Percentiles rank a stretch among this genome's conserved stretches.
phyloP scores from a whole-genome alignment of 768 basidiomycete species.

The Austroboletus festivus region DNA sequence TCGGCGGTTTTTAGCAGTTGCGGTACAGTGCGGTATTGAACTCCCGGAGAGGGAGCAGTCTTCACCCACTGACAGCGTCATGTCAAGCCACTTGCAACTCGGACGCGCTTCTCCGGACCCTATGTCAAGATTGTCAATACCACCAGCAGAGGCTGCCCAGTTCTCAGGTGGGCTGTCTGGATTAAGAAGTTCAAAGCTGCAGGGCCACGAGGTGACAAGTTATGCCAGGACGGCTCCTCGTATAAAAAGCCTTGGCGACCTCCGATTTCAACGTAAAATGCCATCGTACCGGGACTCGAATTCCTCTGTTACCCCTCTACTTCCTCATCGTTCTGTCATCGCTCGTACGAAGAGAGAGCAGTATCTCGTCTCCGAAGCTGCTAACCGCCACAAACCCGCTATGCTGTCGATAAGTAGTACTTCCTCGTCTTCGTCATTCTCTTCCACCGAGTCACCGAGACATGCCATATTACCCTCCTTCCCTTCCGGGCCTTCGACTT shows the following conservation, averaged over 20 bases:
- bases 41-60: constrained; percentile 51
- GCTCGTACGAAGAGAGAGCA: constrained; percentile 37
- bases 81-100: constrained; percentile 13
- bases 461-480: constrained; percentile 49
- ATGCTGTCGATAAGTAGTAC: constrained; percentile 63
- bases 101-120: constrained; percentile 17
- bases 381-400: constrained; percentile 42
- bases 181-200: constrained; percentile 32
- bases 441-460: constrained; percentile 55
- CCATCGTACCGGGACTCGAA: constrained; percentile 37
- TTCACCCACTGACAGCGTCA: constrained; percentile 20
- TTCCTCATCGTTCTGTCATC: constrained; percentile 30
- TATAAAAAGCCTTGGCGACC: constrained; percentile 53
- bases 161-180: constrained; percentile 19
- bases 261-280: constrained; percentile 35
- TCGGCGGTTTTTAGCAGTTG: constrained; percentile 72
- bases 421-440: constrained; percentile 67
- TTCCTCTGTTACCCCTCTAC: constrained; percentile 33
- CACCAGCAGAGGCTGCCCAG: constrained; percentile 3
- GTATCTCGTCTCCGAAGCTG: constrained; percentile 36
- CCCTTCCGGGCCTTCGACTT: constrained; percentile 69
- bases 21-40: constrained; percentile 70
- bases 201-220: constrained; percentile 18
- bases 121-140: constrained; percentile 10
- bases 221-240: constrained; percentile 37